These are phyloP conservation scores for Lepidium africanum DNA, from an alignment of 345 rosid genomes.

Conservation along the genomic window DNA sequence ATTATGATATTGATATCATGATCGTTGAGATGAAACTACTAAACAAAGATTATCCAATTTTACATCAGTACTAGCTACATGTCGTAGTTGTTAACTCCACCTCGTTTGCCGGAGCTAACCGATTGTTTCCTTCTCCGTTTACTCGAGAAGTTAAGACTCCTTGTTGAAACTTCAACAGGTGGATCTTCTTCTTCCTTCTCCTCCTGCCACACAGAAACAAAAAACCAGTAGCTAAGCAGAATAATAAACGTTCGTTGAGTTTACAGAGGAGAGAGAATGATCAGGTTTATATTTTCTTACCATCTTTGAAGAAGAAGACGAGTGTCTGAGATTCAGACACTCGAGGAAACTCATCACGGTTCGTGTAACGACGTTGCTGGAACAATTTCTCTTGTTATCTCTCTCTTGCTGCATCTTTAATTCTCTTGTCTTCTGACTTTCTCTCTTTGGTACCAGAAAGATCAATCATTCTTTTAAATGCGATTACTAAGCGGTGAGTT, in stretches of 20 bases:
- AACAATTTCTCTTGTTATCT: not conserved
- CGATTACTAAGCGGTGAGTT: not conserved
- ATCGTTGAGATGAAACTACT: not conserved
- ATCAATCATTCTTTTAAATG: not conserved
- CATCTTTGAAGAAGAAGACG: slow-evolving; percentile 17
- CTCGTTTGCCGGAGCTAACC: slow-evolving; percentile 15
- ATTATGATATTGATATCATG: not conserved
- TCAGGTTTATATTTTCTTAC: not conserved
- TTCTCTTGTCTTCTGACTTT: not conserved
- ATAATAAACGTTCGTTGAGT: not conserved
- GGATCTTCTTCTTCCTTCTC: slow-evolving; percentile 1
- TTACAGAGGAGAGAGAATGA: not conserved
- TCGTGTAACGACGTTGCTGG: slow-evolving; percentile 1
- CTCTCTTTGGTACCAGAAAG: not conserved
- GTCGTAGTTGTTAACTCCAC: slow-evolving; percentile 21
- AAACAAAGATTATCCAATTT: not conserved
- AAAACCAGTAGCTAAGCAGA: not conserved
- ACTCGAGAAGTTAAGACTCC: not conserved
- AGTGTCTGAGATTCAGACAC: slow-evolving; percentile 8
- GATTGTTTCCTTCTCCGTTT: slow-evolving; percentile 7
- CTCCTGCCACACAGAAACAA: not conserved
- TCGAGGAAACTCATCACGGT: slow-evolving; percentile 1
- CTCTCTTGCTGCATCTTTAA: slow-evolving; percentile 6
- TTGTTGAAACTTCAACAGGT: slow-evolving; percentile 5
- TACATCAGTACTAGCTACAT: slow-evolving; percentile 11